phyloP scores from a whole-genome alignment of 2,329 filamentous ascomycete species.

The Penicillium sp. region DNA sequence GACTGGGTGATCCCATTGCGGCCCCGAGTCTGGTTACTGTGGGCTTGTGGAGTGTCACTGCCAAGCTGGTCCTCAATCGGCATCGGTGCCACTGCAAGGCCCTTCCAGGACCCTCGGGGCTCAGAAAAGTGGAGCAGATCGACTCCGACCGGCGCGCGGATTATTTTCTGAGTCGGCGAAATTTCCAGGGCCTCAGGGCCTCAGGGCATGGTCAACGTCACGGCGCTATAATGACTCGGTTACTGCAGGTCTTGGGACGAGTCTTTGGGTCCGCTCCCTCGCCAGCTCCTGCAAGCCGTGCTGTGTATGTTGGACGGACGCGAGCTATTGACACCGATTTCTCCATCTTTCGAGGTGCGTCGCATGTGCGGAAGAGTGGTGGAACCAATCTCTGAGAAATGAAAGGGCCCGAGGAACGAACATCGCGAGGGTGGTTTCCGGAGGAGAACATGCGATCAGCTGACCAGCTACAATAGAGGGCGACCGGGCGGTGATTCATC shows the following conservation, averaged over 20 bases:
- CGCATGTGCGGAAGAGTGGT: background rate
- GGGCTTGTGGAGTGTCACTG: too few species aligned
- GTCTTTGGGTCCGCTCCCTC: constrained; percentile 23
- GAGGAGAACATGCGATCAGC: background rate
- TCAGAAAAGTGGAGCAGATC: background rate
- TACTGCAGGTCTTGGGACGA: constrained; percentile 29
- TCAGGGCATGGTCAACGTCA: background rate
- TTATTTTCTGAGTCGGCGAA: constrained; percentile 9
- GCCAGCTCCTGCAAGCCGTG: constrained; percentile 8
- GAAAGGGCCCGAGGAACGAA: too few species aligned
- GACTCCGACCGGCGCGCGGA: background rate
- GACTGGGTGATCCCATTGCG: too few species aligned
- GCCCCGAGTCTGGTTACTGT: too few species aligned
- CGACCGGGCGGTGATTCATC: constrained; percentile 38
- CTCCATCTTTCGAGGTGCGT: constrained; percentile 33
- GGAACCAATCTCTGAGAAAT: too few species aligned
- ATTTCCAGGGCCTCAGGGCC: constrained; percentile 7
- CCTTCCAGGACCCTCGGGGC: too few species aligned
- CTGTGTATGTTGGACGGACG: constrained; percentile 11
- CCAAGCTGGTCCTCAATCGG: too few species aligned
- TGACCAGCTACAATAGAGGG: constrained; percentile 32
- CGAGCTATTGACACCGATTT: constrained; percentile 35
- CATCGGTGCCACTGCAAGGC: too few species aligned
- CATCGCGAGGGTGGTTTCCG: background rate
- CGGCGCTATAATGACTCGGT: constrained; percentile 26